Percentiles rank a stretch among this genome's conserved stretches.
Conservation (phyloP, 768 basidiomycete genomes). For the Mycena galopus region DNA sequence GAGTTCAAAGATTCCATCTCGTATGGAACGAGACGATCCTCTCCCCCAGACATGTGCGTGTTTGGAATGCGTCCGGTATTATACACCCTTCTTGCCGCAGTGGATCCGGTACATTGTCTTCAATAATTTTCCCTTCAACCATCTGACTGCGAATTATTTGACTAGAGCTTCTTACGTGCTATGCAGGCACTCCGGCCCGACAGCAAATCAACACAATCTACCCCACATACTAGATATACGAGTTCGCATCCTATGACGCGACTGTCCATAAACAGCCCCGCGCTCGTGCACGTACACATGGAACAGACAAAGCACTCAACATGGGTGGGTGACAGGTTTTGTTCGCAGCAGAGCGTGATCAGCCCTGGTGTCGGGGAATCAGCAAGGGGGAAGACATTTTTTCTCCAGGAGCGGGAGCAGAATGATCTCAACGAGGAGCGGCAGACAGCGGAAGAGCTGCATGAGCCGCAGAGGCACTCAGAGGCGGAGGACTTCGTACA, state of each 20-base stretch:
- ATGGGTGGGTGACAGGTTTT: background rate
- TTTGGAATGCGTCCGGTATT: conserved; percentile 8
- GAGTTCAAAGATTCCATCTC: background rate
- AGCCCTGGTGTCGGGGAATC: background rate
- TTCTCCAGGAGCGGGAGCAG: background rate
- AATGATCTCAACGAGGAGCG: background rate
- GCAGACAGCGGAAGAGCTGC: background rate
- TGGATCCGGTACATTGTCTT: conserved; percentile 12
- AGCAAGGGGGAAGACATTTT: background rate
- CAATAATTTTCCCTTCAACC: background rate
- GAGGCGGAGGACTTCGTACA: conserved; percentile 7
- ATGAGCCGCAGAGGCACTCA: conserved; percentile 2
- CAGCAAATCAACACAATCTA: background rate
- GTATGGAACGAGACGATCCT: background rate
- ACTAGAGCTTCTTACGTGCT: conserved; percentile 3
- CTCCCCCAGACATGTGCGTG: conserved; percentile 3
- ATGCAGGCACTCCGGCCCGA: background rate
- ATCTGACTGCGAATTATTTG: background rate
- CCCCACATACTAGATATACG: background rate
- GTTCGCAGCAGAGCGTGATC: background rate
- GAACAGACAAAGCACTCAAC: background rate
- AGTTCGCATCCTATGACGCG: background rate
- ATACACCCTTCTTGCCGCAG: conserved; percentile 8
- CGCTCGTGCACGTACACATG: background rate
- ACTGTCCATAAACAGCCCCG: background rate